These are phyloP conservation scores for Penicillium thymicola DNA, from an alignment of 2,329 filamentous ascomycete genomes.

Conservation along the genomic window DNA sequence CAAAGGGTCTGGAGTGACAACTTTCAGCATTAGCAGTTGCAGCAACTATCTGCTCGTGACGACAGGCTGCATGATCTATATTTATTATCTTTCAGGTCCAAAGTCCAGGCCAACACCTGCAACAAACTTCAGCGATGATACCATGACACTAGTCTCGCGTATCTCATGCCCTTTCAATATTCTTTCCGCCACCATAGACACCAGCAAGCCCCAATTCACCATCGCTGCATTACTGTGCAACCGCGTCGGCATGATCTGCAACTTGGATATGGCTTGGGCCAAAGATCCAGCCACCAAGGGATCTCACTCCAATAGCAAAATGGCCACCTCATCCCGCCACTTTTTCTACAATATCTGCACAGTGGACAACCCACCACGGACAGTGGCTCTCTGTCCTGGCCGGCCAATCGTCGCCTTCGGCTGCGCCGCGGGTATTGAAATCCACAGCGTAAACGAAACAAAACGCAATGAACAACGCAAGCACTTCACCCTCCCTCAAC, in stretches of 20 bases:
- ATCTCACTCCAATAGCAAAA: conserved; percentile 24
- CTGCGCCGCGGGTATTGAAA: conserved; percentile 59
- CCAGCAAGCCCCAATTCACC: conserved; percentile 53
- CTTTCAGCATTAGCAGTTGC: conserved; percentile 57
- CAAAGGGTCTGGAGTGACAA: conserved; percentile 24
- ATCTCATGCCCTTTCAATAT: conserved; percentile 58
- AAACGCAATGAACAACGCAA: conserved; percentile 40
- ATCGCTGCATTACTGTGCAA: conserved; percentile 60
- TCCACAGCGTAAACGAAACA: conserved; percentile 57
- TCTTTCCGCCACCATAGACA: conserved; percentile 62
- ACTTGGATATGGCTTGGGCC: conserved; percentile 39
- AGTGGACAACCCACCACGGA: conserved; percentile 61
- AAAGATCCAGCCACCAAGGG: conserved; percentile 1
- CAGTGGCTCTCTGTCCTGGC: conserved; percentile 63
- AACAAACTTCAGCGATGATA: conserved; percentile 28
- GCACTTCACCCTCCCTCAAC: conserved; percentile 42
- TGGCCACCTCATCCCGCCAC: conserved; percentile 35
- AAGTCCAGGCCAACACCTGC: conserved; percentile 19
- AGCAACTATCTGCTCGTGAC: conserved; percentile 57
- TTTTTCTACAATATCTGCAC: conserved; percentile 56
- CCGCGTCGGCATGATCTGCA: conserved; percentile 60
- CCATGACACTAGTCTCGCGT: conserved; percentile 48
- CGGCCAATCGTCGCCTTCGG: conserved; percentile 64
- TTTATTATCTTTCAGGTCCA: conserved; percentile 49
- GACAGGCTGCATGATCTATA: conserved; percentile 53